Conservation (phyloP, 345 rosid genomes). For the Abelmoschus esculentus region DNA sequence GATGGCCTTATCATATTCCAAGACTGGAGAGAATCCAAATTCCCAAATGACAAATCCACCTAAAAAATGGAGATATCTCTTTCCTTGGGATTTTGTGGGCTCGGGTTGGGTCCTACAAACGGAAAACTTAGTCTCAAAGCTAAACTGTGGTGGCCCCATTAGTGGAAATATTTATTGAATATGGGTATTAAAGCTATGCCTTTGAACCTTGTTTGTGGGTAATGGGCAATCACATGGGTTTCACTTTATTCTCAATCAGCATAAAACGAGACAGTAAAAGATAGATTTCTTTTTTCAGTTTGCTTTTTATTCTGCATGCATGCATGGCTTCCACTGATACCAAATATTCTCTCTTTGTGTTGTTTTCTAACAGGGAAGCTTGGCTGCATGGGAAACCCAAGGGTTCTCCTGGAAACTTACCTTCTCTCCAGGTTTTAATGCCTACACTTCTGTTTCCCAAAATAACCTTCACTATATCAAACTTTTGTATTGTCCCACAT, state of each 20-base stretch:
- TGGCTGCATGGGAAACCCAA: constrained; percentile 79
- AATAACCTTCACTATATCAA: constrained; percentile 4
- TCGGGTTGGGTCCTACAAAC: constrained; percentile 33
- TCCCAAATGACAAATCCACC: constrained; percentile 28
- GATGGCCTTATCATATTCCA: constrained; percentile 17
- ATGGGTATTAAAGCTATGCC: constrained; percentile 27
- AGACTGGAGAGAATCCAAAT: constrained; percentile 19
- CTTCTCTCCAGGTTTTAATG: constrained; percentile 66
- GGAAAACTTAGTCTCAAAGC: constrained; percentile 40
- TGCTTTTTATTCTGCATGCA: constrained; percentile 41
- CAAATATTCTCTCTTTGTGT: constrained; percentile 36
- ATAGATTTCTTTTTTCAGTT: constrained; percentile 29
- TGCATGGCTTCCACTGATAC: constrained; percentile 53
- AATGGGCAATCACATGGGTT: constrained; percentile 39
- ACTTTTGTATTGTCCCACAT: neutral
- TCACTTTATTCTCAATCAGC: constrained; percentile 25
- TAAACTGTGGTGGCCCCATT: constrained; percentile 37
- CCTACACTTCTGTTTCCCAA: constrained; percentile 8
- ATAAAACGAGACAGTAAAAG: constrained; percentile 34
- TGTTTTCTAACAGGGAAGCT: constrained; percentile 74
- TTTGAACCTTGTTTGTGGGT: constrained; percentile 32
- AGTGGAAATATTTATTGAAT: constrained; percentile 27
- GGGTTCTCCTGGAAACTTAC: constrained; percentile 48
- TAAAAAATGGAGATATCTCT: constrained; percentile 43
- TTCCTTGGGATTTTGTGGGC: constrained; percentile 64